Evolutionary conservation across 441 rosid genomes (phyloP), one percentile per base, ranked within the genome.

Genomic region (Pelargonium australe): DNA sequence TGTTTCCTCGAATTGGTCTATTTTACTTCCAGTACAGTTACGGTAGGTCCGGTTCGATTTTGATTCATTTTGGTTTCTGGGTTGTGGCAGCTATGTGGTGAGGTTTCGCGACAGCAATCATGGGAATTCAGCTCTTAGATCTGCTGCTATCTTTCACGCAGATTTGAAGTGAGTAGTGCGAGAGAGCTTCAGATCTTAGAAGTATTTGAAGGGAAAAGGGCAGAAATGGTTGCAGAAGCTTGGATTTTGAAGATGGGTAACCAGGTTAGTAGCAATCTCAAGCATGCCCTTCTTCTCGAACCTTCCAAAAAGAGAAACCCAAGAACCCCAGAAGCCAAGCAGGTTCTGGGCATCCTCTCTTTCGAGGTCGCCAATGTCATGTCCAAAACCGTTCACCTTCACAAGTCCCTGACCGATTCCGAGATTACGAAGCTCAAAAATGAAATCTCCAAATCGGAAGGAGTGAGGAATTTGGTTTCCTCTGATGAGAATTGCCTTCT

Each of bases 241-340:
- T 94, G 96, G 99, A 84, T 94, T 67, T 75, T 89, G 70, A 94
- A 82, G 81, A 88, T 94, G 96, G 85, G 96, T 19, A 94, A 86
- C 87, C 97, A 94, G 85, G 97, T 94, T 44, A 94, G 96, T 75
- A 49, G 78, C 65, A 94, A 94, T 85, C 87, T 93, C 61, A 93
- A 90, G 82, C 90, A 86, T 75, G 97, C 93, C 40, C 78, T 93
- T 19, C 92, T 85, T 68, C 81, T 81, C 0, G 93, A 91, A 58
- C 74, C 86, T 60, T 63, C 87, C 31, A 80, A 81, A 77, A 58
- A 70, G 51, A 64, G 51, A 62, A 71, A 58, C 79, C 68, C 72
- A 45, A 80, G 76, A 78, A 57, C 47, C 49, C 57, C 78, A 64
- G 80, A 74, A 13, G 81, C 75, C 16, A 84, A 82, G 13, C 85